phyloP scores from a whole-genome alignment of 140 eudicot species.

The Ambrosia hybrid region DNA sequence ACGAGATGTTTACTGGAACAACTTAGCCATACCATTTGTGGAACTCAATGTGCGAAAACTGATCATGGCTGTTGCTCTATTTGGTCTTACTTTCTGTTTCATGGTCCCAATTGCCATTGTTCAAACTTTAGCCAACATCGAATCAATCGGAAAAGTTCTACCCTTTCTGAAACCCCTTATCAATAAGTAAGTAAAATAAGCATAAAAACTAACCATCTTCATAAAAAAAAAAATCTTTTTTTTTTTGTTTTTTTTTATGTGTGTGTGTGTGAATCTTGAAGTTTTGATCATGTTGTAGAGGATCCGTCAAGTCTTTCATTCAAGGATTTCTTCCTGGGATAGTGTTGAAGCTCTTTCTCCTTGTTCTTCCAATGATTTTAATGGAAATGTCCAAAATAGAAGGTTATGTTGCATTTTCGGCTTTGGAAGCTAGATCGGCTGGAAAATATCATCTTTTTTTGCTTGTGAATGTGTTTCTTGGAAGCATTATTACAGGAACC shows the following conservation, averaged over 20 bases:
- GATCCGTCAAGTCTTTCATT: constrained; percentile 49
- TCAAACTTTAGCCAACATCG: constrained; percentile 87
- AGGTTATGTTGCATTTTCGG: constrained; percentile 69
- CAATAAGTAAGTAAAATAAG: constrained; percentile 48
- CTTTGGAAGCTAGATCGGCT: constrained; percentile 80
- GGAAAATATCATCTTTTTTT: constrained; percentile 68
- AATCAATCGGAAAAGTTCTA: constrained; percentile 71
- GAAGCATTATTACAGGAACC: constrained; percentile 82
- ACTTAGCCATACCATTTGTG: constrained; percentile 85
- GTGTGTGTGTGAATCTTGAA: constrained; percentile 19
- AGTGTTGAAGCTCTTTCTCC: constrained; percentile 75
- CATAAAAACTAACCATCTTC: neutral
- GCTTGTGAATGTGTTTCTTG: constrained; percentile 85
- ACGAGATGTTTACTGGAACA: constrained; percentile 89
- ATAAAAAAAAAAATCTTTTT: no score
- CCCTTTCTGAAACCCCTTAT: constrained; percentile 79
- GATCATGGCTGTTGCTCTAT: constrained; percentile 68
- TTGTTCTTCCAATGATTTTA: constrained; percentile 72
- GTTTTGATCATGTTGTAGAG: constrained; percentile 36
- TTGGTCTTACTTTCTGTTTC: constrained; percentile 84
- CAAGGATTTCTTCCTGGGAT: constrained; percentile 98
- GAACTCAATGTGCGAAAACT: constrained; percentile 66
- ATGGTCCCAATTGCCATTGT: constrained; percentile 92
- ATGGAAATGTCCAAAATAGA: constrained; percentile 91
- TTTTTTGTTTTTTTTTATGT: neutral